phyloP scores from a whole-genome alignment of 2,329 filamentous ascomycete genomes.

The Penicillium occitanis region DNA sequence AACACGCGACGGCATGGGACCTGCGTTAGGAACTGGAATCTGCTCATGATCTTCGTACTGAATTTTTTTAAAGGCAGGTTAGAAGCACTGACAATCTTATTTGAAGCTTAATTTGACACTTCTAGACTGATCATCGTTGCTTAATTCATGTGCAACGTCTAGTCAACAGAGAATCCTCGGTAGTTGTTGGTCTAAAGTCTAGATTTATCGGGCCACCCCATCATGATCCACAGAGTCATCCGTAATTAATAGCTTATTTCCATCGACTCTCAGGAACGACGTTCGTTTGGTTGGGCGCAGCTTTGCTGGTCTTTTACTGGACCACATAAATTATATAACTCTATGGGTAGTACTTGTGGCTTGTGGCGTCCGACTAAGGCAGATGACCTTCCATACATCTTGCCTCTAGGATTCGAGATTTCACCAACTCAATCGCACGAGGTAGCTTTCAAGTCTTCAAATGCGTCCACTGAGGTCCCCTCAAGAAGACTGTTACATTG shows the following conservation, averaged over 20 bases:
- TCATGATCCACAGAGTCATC: not conserved
- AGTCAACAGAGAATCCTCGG: not conserved
- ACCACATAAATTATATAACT: not conserved
- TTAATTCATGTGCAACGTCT: not conserved
- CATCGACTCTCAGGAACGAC: not conserved
- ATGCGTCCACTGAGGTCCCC: not conserved
- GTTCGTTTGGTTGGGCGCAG: not conserved
- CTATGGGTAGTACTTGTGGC: conserved; percentile 13
- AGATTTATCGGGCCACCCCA: not conserved
- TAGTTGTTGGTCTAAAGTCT: not conserved
- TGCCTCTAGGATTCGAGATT: not conserved
- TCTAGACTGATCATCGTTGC: not conserved
- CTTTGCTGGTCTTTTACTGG: not conserved
- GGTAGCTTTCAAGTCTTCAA: not conserved
- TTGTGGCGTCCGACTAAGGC: conserved; percentile 12
- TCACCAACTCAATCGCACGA: not conserved
- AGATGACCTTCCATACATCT: not conserved
- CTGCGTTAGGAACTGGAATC: not conserved
- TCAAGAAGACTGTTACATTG: conserved; percentile 8
- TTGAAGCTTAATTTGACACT: not conserved
- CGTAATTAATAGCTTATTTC: not conserved
- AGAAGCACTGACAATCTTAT: not conserved
- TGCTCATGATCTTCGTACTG: not conserved
- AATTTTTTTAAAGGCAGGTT: not conserved
- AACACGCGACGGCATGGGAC: not conserved